These are phyloP conservation scores for Suillus weaverae DNA, from an alignment of 768 basidiomycete genomes.

Conservation along the genomic window DNA sequence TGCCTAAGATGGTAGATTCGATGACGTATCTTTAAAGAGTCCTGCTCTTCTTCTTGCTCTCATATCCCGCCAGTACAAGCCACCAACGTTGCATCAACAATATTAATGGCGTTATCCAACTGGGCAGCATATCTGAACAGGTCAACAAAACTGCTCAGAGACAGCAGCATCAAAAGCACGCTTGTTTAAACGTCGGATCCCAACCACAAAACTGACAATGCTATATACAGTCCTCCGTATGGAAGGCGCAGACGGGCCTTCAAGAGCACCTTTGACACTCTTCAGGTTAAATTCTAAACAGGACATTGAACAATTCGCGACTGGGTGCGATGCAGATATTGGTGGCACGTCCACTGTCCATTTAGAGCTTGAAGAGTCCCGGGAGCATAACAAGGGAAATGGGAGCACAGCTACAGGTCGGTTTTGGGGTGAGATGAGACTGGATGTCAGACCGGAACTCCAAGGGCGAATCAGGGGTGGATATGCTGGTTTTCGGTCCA, in stretches of 20 bases:
- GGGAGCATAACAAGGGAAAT: conserved; percentile 44
- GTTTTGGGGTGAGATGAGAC: conserved; percentile 81
- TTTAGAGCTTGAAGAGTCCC: conserved; percentile 64
- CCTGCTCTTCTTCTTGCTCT: not conserved
- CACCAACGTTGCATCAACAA: not conserved
- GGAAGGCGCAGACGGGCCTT: conserved; percentile 69
- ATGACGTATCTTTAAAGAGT: not conserved
- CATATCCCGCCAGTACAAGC: not conserved
- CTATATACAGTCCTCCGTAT: conserved; percentile 60
- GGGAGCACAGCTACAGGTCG: conserved; percentile 55
- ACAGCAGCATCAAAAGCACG: conserved; percentile 44
- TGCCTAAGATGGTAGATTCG: not conserved
- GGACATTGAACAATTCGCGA: conserved; percentile 64
- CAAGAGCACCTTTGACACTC: conserved; percentile 61
- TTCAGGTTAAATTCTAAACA: conserved; percentile 61
- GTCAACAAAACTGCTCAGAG: conserved; percentile 38
- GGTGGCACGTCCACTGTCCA: conserved; percentile 81
- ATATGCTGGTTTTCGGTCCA: conserved; percentile 89
- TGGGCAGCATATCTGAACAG: conserved; percentile 37
- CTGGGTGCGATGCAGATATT: conserved; percentile 86
- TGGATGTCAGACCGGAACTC: conserved; percentile 65
- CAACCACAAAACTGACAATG: conserved; percentile 13
- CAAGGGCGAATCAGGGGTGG: conserved; percentile 75
- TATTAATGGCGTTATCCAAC: conserved; percentile 30
- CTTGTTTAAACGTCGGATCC: conserved; percentile 18